Evolutionary conservation across 2,329 filamentous ascomycete genomes (phyloP), one percentile per base, ranked within the genome.

Genomic region (Penicillium sp.): DNA sequence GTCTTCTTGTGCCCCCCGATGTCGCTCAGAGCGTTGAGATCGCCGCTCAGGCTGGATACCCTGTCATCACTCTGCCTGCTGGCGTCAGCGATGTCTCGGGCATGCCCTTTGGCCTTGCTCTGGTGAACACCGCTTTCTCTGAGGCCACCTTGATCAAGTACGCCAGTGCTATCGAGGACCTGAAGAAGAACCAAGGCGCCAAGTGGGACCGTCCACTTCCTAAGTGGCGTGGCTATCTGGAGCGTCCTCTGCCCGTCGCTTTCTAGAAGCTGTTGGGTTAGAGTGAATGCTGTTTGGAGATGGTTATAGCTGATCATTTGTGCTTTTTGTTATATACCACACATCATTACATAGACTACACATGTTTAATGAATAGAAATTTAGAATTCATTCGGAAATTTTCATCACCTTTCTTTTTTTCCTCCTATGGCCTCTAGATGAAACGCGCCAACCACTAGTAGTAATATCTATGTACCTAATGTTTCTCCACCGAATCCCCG

Each of bases 11-110:
- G 0, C 89, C 89, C 6, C 80, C 87, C 0, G 85, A 89, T 67
- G 86, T 88, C 3, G 88, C 82, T 0, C 86, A 89, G 70, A 83
- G 84, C 4, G 85, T 85, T 61, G 85, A 90, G 73, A 83, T 90
- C 58, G 86, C 88, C 0, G 89, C 89, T 0, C 88, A 91, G 73
- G 89, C 89, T 6, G 88, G 89, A 0, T 92, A 91, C 68, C 89
- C 89, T 0, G 81, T 89, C 68, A 79, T 91, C 50, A 90, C 88
- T 0, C 69, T 92, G 1, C 89, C 89, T 0, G 86, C 81, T 0
- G 86, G 86, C 1, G 75, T 85, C 6, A 78, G 82, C 62, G 63
- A 73, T 9, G 74, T 61, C 13, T 82, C 80, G 4, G 83, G 84
- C 7, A 86, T 88, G 82, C 84, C 84, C 0, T 86, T 85, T 61